phyloP scores from a whole-genome alignment of 176 grass and related monocot genomes.

The Typha latifolia region DNA sequence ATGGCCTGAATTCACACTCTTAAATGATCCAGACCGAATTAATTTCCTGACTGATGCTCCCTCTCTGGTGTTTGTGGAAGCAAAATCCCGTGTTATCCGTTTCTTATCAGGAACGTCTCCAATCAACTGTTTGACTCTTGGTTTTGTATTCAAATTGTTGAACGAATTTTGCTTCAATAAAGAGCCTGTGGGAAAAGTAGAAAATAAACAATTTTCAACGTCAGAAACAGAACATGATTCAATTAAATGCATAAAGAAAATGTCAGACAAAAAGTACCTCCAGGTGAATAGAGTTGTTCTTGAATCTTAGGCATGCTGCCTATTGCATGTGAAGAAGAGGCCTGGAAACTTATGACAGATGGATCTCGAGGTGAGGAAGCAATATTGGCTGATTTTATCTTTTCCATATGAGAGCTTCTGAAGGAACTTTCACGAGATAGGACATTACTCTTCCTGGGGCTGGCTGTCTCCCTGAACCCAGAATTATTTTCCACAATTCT shows the following conservation, averaged over 20 bases:
- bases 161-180: constrained; percentile 79
- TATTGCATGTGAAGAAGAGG: constrained; percentile 48
- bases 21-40: constrained; percentile 48
- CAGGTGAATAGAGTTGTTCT: constrained; percentile 52
- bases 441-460: constrained; percentile 27
- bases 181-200: constrained; percentile 29
- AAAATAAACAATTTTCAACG: constrained; percentile 19
- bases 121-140: constrained; percentile 63
- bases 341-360: constrained; percentile 26
- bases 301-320: constrained; percentile 39
- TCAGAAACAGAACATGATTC: neutral
- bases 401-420: constrained; percentile 37
- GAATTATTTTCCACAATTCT: constrained; percentile 11
- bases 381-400: constrained; percentile 25
- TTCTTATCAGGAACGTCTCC: constrained; percentile 42
- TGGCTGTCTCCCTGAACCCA: constrained; percentile 24
- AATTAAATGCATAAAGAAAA: neutral
- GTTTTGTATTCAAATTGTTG: constrained; percentile 37
- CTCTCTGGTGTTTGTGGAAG: constrained; percentile 34
- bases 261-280: constrained; percentile 34
- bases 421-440: constrained; percentile 37
- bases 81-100: constrained; percentile 30
- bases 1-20: constrained; percentile 31
- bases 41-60: constrained; percentile 35
- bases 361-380: constrained; percentile 25